Evolutionary conservation across 495 filamentous ascomycete species (phyloP).

Genomic region (Annulohypoxylon nitens): DNA sequence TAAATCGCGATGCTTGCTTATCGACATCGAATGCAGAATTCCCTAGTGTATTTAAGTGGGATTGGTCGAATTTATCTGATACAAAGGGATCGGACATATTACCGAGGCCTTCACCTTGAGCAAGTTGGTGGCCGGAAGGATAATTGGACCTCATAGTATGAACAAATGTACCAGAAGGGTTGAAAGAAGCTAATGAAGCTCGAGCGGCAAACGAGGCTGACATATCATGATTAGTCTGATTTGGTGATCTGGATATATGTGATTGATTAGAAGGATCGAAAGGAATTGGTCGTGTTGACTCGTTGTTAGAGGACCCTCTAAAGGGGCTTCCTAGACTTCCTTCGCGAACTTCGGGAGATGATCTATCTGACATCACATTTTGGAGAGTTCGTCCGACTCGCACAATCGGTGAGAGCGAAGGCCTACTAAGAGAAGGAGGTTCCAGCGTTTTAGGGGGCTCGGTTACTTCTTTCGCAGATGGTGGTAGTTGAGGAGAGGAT

Average conservation of each 20-base stretch:
- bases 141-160: conserved; percentile 33
- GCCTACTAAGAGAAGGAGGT: conserved; percentile 49
- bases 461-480: conserved; percentile 46
- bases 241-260: conserved; percentile 35
- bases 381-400: conserved; percentile 65
- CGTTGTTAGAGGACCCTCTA: conserved; percentile 56
- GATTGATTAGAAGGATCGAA: conserved; percentile 23
- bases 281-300: conserved; percentile 32
- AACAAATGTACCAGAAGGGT: conserved; percentile 19
- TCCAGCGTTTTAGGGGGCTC: conserved; percentile 39
- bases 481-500: conserved; percentile 52
- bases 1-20: conserved; percentile 1
- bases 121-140: conserved; percentile 2
- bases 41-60: conserved; percentile 33
- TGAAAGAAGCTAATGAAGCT: conserved; percentile 28
- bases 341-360: conserved; percentile 61
- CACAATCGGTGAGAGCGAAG: conserved; percentile 65
- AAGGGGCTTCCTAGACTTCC: conserved; percentile 66
- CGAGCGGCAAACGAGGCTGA: conserved; percentile 22
- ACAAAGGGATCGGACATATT: conserved; percentile 55
- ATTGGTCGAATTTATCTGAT: conserved; percentile 41
- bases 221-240: conserved; percentile 35
- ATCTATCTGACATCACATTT: conserved; percentile 64
- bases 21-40: conserved; percentile 3
- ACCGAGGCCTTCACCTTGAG: conserved; percentile 20